Evolutionary conservation across 192 early-diverging fungal genomes (phyloP).

Genomic region (Coemansia erecta): DNA sequence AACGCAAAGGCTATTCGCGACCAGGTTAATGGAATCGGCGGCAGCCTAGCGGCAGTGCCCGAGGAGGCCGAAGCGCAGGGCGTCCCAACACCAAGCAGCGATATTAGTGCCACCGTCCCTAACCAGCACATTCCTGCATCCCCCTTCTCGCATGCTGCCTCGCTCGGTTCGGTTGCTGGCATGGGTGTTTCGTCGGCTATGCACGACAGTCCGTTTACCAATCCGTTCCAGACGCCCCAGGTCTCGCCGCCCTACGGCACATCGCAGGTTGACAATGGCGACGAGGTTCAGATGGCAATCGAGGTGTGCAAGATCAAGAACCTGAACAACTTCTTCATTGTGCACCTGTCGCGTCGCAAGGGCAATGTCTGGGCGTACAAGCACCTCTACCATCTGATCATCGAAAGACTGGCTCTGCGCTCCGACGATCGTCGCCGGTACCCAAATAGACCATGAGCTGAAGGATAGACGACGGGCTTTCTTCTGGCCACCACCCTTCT

Average conservation of each 20-base stretch:
- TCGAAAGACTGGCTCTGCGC: conserved; percentile 46
- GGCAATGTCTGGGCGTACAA: conserved; percentile 80
- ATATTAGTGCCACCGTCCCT: neutral
- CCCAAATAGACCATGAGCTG: conserved; percentile 6
- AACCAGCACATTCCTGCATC: conserved; percentile 14
- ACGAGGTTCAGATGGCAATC: conserved; percentile 84
- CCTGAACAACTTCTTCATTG: conserved; percentile 71
- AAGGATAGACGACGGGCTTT: conserved; percentile 1
- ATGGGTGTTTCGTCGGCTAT: conserved; percentile 2
- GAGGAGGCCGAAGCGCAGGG: conserved; percentile 33
- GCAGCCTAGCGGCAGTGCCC: conserved; percentile 35
- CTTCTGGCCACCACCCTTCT: neutral
- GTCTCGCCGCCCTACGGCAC: conserved; percentile 42
- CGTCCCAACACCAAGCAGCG: neutral
- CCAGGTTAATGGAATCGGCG: conserved; percentile 20
- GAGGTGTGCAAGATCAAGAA: conserved; percentile 93
- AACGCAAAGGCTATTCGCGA: conserved; percentile 36
- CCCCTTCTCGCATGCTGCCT: conserved; percentile 44
- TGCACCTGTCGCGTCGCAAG: conserved; percentile 68
- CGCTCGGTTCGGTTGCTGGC: conserved; percentile 27
- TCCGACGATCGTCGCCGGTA: conserved; percentile 38
- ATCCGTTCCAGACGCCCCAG: conserved; percentile 35
- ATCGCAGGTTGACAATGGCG: conserved; percentile 55
- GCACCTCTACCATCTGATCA: conserved; percentile 65
- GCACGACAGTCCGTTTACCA: conserved; percentile 23